Evolutionary conservation across 169 alveolate species (phyloP), one percentile per base, ranked within the genome.

Genomic region (Cryptosporidium bovis): DNA sequence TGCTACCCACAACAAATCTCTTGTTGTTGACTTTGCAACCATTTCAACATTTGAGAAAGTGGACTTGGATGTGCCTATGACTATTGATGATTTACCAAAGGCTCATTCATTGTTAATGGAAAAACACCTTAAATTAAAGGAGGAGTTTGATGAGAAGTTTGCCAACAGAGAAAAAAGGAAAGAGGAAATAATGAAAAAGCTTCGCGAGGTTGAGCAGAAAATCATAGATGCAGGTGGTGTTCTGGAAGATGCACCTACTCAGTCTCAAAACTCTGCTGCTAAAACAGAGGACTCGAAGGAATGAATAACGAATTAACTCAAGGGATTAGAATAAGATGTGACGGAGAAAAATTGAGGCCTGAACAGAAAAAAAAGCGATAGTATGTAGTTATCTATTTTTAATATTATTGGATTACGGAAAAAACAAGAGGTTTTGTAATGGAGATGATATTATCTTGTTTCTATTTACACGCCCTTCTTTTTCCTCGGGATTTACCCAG

Each of bases 131-230:
- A 60, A 60, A 20, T 60, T 77, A 8, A 77, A 77, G 18, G 64
- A 56, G 16, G 87, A 77, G 20, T 60, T 60, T 29, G 87, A 77
- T 0, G 87, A 77, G 34, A 77, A 77, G 16, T 77, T 60, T 36
- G 87, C 87, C 58, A 77, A 77, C 40, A 71, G 87, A 7, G 87
- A 77, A 53, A 77, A 77, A 29, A 77, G 87, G 46, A 77, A 77
- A 51, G 87, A 77, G 48, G 87, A 77, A 27, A 77, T 77, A 3
- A 27, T 77, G 40, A 77, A 44, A 33, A 56, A 77, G 51, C 71
- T 77, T 34, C 56, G 71, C 13, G 87, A 77, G 12, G 53, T 77
- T 10, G 87, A 77, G 29, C 51, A 55, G 0, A 77, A 62, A 46
- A 77, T 77, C 34, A 56, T 71, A 10, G 87, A 77, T 16, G 40